Percentiles rank a stretch among this genome's conserved stretches.
Evolutionary conservation across 129 eudicot genomes (phyloP).

Genomic region (Artemisia argyi): DNA sequence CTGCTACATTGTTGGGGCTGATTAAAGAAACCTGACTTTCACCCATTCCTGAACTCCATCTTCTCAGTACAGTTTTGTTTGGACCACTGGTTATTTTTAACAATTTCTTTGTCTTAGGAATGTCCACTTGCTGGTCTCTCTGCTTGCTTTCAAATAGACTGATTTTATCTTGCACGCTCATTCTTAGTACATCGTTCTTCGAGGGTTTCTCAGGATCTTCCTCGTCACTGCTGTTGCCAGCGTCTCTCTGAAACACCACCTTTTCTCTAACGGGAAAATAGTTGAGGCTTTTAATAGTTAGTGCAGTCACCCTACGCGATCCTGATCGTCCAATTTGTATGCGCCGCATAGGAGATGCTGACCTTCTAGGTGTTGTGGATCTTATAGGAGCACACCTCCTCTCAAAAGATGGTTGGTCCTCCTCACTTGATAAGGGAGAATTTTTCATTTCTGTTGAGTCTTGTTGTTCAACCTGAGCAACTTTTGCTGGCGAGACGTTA

Average conservation of each 20-base stretch:
- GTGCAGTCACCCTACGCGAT: constrained; percentile 72
- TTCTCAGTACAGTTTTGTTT: constrained; percentile 79
- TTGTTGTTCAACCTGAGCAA: constrained; percentile 64
- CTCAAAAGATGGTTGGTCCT: constrained; percentile 67
- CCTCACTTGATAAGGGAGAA: constrained; percentile 75
- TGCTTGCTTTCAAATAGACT: constrained; percentile 94
- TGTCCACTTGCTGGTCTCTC: constrained; percentile 45
- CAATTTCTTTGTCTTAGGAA: constrained; percentile 42
- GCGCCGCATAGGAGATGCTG: constrained; percentile 95
- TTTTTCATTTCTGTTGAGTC: constrained; percentile 61
- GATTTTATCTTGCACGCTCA: constrained; percentile 94
- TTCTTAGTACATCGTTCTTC: constrained; percentile 56
- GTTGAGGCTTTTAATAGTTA: constrained; percentile 76
- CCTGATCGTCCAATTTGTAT: constrained; percentile 90
- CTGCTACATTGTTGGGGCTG: constrained; percentile 27
- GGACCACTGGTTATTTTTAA: constrained; percentile 41
- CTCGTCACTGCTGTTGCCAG: constrained; percentile 56
- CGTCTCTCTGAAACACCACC: constrained; percentile 46
- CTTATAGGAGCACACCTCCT: constrained; percentile 66
- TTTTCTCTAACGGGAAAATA: constrained; percentile 66
- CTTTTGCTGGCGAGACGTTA: constrained; percentile 65
- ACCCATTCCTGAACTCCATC: constrained; percentile 94
- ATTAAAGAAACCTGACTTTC: constrained; percentile 44
- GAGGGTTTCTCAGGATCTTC: constrained; percentile 47
- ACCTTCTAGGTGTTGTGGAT: constrained; percentile 88